Conservation (phyloP, 352 stramenopile genomes). For the Phytophthora rubi region DNA sequence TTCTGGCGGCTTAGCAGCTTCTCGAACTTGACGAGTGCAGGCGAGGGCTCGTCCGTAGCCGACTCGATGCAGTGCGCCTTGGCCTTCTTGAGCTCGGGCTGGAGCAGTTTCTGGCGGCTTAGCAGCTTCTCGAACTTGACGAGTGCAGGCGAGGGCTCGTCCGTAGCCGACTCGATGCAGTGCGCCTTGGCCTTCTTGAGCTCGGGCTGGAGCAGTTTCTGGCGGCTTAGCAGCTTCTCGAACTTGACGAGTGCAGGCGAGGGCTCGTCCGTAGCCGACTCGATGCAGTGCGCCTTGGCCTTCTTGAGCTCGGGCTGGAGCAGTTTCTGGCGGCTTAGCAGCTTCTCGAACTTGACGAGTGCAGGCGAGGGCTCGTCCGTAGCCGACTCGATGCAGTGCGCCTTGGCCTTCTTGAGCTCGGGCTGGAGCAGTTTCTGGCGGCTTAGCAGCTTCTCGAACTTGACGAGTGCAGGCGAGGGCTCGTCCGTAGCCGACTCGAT, state of each 20-base stretch:
- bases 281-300: too few species aligned
- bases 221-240: conserved; percentile 70
- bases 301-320: too few species aligned
- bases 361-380: too few species aligned
- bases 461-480: conserved; percentile 53
- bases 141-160: too few species aligned
- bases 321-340: too few species aligned
- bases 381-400: too few species aligned
- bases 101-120: too few species aligned
- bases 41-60: conserved; percentile 44
- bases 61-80: background rate
- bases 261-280: conserved; percentile 38
- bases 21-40: conserved; percentile 67
- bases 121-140: too few species aligned
- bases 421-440: conserved; percentile 66
- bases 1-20: conserved; percentile 69
- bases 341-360: too few species aligned
- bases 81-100: too few species aligned
- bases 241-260: conserved; percentile 61
- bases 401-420: conserved; percentile 55
- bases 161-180: too few species aligned
- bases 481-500: conserved; percentile 26
- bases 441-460: conserved; percentile 76
- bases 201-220: conserved; percentile 61
- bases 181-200: conserved; percentile 53